These are phyloP conservation scores for Sicyos edulis DNA, from an alignment of 306 rosid species.

Conservation along the genomic window DNA sequence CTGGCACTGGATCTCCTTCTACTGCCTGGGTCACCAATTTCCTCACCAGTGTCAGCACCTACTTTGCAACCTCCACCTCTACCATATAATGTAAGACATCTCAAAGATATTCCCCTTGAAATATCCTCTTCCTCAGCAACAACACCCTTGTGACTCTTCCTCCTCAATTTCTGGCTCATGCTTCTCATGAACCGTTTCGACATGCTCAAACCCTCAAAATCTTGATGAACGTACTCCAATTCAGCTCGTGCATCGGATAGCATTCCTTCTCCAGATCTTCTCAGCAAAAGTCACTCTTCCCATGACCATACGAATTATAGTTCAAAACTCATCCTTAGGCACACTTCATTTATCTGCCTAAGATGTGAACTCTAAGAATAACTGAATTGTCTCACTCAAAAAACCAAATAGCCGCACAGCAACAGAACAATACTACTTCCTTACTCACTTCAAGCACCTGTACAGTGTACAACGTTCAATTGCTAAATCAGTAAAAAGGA, in stretches of 20 bases:
- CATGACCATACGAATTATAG: slow-evolving; percentile 28
- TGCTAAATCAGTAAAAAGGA: neutral
- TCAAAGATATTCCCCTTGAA: slow-evolving; percentile 60
- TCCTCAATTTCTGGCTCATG: slow-evolving; percentile 82
- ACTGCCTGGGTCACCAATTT: slow-evolving; percentile 58
- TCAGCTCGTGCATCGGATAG: slow-evolving; percentile 44
- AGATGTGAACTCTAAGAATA: slow-evolving; percentile 8
- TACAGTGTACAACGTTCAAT: slow-evolving; percentile 18
- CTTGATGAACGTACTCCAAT: slow-evolving; percentile 53
- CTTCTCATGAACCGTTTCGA: slow-evolving; percentile 81
- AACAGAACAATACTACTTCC: neutral
- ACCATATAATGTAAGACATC: slow-evolving; percentile 67
- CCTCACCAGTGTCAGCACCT: slow-evolving; percentile 91
- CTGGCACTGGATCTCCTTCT: slow-evolving; percentile 89
- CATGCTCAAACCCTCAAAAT: slow-evolving; percentile 63
- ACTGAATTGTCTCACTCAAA: slow-evolving; percentile 4
- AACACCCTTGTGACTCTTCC: slow-evolving; percentile 47
- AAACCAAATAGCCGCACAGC: neutral
- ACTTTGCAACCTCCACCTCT: slow-evolving; percentile 98
- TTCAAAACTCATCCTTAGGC: neutral
- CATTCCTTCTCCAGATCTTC: slow-evolving; percentile 45
- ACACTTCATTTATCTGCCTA: neutral
- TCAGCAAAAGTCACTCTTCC: slow-evolving; percentile 26
- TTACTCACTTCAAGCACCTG: slow-evolving; percentile 20
- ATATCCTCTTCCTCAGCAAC: slow-evolving; percentile 56